Base-by-base conservation (phyloP, 257 asterid genomes). In the Penstemon newberryi region DNA sequence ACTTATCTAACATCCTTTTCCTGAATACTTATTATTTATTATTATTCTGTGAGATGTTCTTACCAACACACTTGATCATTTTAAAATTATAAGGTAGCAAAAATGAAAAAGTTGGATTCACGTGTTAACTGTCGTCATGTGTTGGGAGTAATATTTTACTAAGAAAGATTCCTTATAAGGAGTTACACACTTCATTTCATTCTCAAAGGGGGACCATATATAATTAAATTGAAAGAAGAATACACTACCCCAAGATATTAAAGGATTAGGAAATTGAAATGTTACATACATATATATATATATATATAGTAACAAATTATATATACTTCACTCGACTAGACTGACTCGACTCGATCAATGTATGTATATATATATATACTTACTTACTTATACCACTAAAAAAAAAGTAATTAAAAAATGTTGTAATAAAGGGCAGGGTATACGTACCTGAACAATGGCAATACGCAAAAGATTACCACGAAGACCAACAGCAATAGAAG, bases 401-500 rank as follows among this genome's bases (percentile, higher is more conserved):
- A n/a, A 47, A 47, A 12, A 19, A 15, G 7, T 18, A 5, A 18
- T 3, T 13, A 49, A 7, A 11, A 25, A 61, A 36, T 2, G 40
- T 39, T 61, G 2, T 3, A 7, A 5, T 3, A 49, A 62, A 7
- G 55, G 46, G 15, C 38, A 0, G 63, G 45, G 25, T 65, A 15
- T 15, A 15, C 18, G 18, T 15, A 89, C 98, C 98, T 93, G 98
- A 44, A 92, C 97, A 76, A 93, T 93, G 67, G 97, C 97, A 38
- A 93, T 79, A 70, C 91, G 95, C 75, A 93, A 73, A 63, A 93
- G 97, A 61, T 56, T 88, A 25, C 97, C 97, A 6, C 95, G 97
- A 69, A 93, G 98, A 71, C 98, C 98, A 81, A 93, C 95, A 74
- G 86, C 97, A 78, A 88, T 82, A 83, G 97, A 93, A 78, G 98